Conservation (phyloP, 352 stramenopile species). For the Blastocystis hominis region DNA sequence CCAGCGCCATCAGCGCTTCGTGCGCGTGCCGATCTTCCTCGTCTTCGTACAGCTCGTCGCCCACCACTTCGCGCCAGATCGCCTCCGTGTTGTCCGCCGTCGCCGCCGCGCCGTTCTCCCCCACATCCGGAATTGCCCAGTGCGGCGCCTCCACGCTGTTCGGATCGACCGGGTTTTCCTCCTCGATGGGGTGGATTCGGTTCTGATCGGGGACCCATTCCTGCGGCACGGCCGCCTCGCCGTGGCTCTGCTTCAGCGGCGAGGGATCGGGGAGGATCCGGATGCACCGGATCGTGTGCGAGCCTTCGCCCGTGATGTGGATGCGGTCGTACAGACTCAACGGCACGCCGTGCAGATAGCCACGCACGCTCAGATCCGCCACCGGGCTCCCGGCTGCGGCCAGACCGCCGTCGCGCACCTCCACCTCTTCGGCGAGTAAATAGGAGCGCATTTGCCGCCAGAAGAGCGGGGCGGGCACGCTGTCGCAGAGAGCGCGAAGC, state of each 20-base stretch:
- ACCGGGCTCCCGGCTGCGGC: constrained; percentile 60
- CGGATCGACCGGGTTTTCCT: constrained; percentile 69
- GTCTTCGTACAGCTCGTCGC: constrained; percentile 64
- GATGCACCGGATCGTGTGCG: constrained; percentile 77
- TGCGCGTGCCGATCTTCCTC: constrained; percentile 59
- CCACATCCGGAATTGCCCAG: constrained; percentile 56
- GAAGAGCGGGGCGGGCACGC: constrained; percentile 72
- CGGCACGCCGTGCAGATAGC: constrained; percentile 85
- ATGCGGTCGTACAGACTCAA: constrained; percentile 86
- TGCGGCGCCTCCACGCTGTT: constrained; percentile 22
- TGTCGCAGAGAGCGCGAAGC: constrained; percentile 69
- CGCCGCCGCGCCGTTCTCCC: constrained; percentile 44
- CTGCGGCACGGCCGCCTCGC: constrained; percentile 69
- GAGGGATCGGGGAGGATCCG: constrained; percentile 62
- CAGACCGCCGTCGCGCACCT: constrained; percentile 65
- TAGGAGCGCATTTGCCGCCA: constrained; percentile 75
- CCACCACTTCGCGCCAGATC: constrained; percentile 77
- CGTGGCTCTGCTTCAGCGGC: background rate
- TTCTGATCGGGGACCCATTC: constrained; percentile 78
- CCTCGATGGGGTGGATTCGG: constrained; percentile 83
- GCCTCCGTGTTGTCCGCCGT: constrained; percentile 65
- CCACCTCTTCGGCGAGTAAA: constrained; percentile 68
- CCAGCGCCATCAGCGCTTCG: constrained; percentile 67
- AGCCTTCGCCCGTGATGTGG: constrained; percentile 88
- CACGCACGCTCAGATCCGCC: constrained; percentile 67